Conservation (phyloP, 176 grass and related monocot species). For the Aegilops speltoides region DNA sequence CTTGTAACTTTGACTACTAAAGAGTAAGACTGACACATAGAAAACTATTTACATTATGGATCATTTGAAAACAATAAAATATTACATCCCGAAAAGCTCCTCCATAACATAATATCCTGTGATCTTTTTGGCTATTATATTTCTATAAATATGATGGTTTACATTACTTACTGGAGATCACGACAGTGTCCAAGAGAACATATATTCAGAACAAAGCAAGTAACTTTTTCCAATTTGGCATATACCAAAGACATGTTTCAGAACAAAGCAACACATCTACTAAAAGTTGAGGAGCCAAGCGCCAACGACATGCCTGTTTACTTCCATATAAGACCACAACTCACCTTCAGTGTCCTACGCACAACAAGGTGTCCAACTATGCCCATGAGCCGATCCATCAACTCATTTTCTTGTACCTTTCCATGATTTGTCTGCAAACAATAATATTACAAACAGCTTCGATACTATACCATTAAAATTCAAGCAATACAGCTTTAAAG, state of each 20-base stretch:
- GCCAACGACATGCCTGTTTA: constrained; percentile 20
- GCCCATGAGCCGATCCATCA: constrained; percentile 89
- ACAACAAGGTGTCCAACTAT: constrained; percentile 95
- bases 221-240: constrained; percentile 11
- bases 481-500: not conserved
- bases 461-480: not conserved
- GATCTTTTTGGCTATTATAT: constrained; percentile 9
- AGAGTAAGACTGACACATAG: not conserved
- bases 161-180: not conserved
- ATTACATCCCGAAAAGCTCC: not conserved
- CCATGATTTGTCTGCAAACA: constrained; percentile 73
- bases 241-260: not conserved
- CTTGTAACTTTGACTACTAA: not conserved
- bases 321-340: constrained; percentile 23
- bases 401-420: constrained; percentile 81
- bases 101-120: not conserved
- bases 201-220: not conserved
- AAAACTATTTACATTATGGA: constrained; percentile 4
- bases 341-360: constrained; percentile 91
- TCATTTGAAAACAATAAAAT: not conserved
- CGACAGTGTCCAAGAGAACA: not conserved
- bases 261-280: not conserved
- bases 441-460: constrained; percentile 17
- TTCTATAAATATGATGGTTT: not conserved
- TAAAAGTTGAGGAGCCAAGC: constrained; percentile 14